These are phyloP conservation scores for Pyrus hybrid DNA, from an alignment of 331 rosid genomes.

Conservation along the genomic window DNA sequence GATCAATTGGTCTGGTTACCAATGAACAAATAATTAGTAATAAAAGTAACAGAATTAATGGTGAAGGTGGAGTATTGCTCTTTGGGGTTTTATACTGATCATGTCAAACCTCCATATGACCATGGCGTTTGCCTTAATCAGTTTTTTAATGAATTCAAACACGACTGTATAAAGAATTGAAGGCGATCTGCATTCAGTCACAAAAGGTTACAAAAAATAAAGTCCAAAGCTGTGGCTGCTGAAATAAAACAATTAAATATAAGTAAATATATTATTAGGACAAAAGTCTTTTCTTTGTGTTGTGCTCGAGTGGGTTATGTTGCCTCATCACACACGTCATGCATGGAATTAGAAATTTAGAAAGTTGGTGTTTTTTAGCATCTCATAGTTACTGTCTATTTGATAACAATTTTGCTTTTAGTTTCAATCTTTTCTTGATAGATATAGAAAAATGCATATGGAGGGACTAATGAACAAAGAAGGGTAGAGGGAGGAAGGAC, in stretches of 20 bases:
- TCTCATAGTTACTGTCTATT: no score
- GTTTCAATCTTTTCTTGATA: no score
- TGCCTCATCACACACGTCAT: background rate
- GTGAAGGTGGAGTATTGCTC: background rate
- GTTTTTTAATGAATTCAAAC: background rate
- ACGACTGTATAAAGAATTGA: background rate
- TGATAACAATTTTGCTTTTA: no score
- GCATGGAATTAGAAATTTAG: background rate
- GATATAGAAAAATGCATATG: no score
- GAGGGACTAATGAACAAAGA: no score
- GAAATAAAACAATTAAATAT: background rate
- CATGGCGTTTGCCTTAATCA: background rate
- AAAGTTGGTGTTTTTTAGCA: no score
- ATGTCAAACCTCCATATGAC: background rate
- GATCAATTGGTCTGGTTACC: background rate
- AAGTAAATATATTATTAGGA: no score
- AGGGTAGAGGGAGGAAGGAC: no score
- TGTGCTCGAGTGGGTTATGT: background rate
- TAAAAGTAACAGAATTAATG: background rate
- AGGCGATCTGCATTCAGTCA: background rate
- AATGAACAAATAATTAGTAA: background rate
- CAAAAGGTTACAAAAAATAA: background rate
- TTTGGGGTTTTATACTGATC: conserved; percentile 2
- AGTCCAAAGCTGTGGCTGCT: background rate
- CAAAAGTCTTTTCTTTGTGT: background rate